Evolutionary conservation across 805 yeast species (phyloP), one percentile per base, ranked within the genome.

Genomic region (Brettanomyces nanus): DNA sequence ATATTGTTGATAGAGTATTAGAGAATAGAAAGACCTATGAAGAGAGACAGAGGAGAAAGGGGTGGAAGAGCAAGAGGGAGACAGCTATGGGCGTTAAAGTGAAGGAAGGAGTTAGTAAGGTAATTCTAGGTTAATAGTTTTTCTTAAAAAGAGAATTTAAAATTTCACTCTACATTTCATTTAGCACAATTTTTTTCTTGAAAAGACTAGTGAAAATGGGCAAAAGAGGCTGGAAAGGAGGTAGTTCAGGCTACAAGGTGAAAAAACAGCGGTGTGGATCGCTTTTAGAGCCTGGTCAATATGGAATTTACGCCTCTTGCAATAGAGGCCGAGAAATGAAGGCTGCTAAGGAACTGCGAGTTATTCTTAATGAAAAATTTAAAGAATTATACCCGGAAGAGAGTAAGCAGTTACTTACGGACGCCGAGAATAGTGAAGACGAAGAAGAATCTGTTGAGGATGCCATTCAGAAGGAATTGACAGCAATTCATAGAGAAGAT

Each of bases 281-380:
- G 2, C 63, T 75, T 38, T 59, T 89, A 15, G 96, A 89, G 51
- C 95, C 96, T 0, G 81, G 81, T 28, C 83, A 92, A 38, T 64
- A 80, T 28, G 98, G 98, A 0, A 69, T 92, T 1, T 92, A 84
- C 59, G 95, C 87, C 10, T 84, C 97, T 0, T 90, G 97, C 58
- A 74, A 77, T 35, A 70, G 95, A 48, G 81, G 82, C 28, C 77
- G 80, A 42, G 98, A 92, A 56, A 69, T 69, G 38, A 77, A 72
- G 37, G 85, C 94, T 43, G 71, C 80, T n/a, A 76, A 75, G 45
- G 97, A 87, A 55, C 61, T 87, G 48, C 66, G 73, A 43, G 58
- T 65, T 40, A 53, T 85, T 7, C 69, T 87, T 30, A 61, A 63
- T 35, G 85, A 79, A 15, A 69, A 72, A 32, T 45, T 70, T 11